Percentiles rank a stretch among this genome's conserved stretches.
Evolutionary conservation across 805 yeast genomes (phyloP).

Genomic region (Wickerhamiella galacta): DNA sequence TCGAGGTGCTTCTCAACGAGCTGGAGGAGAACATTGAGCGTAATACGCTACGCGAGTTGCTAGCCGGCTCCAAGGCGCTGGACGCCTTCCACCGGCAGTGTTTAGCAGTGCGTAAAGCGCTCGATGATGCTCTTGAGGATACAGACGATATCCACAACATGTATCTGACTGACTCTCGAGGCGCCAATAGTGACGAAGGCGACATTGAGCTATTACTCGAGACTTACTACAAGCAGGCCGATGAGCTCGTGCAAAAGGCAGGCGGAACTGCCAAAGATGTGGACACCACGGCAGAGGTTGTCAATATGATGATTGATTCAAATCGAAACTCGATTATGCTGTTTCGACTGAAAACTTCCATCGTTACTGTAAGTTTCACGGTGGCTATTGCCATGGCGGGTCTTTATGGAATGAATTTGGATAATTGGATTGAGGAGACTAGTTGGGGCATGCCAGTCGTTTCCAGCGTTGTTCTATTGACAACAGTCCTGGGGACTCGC

Average conservation of each 20-base stretch:
- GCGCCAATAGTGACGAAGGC: conserved; percentile 15
- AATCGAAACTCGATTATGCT: conserved; percentile 82
- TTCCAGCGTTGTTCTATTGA: conserved; percentile 26
- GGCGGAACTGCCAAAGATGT: conserved; percentile 71
- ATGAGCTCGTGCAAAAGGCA: conserved; percentile 82
- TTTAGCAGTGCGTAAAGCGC: conserved; percentile 54
- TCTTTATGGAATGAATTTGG: conserved; percentile 87
- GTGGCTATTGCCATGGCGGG: conserved; percentile 77
- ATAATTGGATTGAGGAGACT: conserved; percentile 76
- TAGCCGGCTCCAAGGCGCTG: conserved; percentile 55
- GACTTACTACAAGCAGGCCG: conserved; percentile 79
- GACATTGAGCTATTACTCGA: conserved; percentile 80
- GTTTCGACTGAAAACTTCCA: conserved; percentile 64
- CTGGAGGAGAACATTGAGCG: conserved; percentile 70
- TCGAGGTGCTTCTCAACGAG: conserved; percentile 49
- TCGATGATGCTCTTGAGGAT: conserved; percentile 70
- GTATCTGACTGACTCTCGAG: conserved; percentile 41
- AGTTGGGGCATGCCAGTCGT: conserved; percentile 49
- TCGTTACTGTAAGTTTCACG: conserved; percentile 71
- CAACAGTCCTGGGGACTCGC: conserved; percentile 31
- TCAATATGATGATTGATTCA: conserved; percentile 78
- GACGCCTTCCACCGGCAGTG: conserved; percentile 62
- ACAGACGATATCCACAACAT: conserved; percentile 72
- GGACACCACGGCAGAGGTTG: conserved; percentile 81
- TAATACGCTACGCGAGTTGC: conserved; percentile 50